phyloP scores from a whole-genome alignment of 2,329 filamentous ascomycete genomes.

The Aspergillus sp. region DNA sequence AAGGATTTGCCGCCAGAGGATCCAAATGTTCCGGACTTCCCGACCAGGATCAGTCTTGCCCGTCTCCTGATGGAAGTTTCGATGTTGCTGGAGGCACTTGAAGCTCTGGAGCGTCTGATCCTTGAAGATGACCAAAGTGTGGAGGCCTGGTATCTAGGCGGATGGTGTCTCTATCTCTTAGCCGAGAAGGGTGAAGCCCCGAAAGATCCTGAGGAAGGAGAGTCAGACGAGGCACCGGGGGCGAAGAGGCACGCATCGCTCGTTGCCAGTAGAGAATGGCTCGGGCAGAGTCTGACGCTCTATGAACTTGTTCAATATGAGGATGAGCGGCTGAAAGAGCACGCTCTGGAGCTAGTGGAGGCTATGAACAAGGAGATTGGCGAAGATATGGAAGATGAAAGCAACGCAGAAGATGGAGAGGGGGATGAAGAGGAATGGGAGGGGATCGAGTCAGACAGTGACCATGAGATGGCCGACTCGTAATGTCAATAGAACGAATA shows the following conservation, averaged over 20 bases:
- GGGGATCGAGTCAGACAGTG: slow-evolving; percentile 53
- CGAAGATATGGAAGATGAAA: slow-evolving; percentile 52
- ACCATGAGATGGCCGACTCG: slow-evolving; percentile 56
- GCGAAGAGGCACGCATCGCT: slow-evolving; percentile 63
- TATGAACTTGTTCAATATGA: slow-evolving; percentile 77
- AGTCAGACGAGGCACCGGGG: slow-evolving; percentile 37
- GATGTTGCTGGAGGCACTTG: slow-evolving; percentile 79
- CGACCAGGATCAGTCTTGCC: slow-evolving; percentile 78
- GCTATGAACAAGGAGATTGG: slow-evolving; percentile 66
- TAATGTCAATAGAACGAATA: slow-evolving; percentile 29
- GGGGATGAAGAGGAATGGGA: slow-evolving; percentile 53
- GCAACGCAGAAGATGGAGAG: slow-evolving; percentile 49
- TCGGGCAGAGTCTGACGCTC: slow-evolving; percentile 77
- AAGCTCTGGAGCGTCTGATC: slow-evolving; percentile 80
- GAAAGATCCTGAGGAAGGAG: slow-evolving; percentile 30
- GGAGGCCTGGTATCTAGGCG: slow-evolving; percentile 95
- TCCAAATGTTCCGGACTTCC: slow-evolving; percentile 76
- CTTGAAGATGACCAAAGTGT: slow-evolving; percentile 91
- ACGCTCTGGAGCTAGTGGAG: slow-evolving; percentile 45
- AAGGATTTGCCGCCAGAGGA: slow-evolving; percentile 71
- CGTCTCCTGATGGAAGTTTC: slow-evolving; percentile 86
- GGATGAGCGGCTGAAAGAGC: slow-evolving; percentile 46
- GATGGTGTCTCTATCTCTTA: slow-evolving; percentile 83
- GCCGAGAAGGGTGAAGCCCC: slow-evolving; percentile 45
- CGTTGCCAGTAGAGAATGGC: slow-evolving; percentile 76